Percentiles rank a stretch among this genome's conserved stretches.
These are phyloP conservation scores for Danielia reshetovae DNA, from an alignment of 805 yeast genomes.

Conservation along the genomic window DNA sequence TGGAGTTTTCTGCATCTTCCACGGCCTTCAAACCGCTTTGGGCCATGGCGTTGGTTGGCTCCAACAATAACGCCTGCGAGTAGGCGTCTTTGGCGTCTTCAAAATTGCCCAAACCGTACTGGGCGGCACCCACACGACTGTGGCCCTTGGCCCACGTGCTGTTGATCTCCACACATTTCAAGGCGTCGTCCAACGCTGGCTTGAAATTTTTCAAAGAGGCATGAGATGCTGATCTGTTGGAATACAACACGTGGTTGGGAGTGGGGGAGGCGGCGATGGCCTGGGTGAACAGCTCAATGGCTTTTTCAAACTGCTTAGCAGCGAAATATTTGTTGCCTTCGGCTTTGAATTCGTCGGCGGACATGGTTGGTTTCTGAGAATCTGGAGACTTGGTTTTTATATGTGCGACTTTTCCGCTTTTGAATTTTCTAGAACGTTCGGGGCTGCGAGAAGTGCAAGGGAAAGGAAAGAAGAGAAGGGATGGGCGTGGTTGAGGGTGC, in stretches of 20 bases:
- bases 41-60: conserved; percentile 81
- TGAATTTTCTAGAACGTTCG: conserved; percentile 19
- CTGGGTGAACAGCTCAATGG: conserved; percentile 74
- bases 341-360: conserved; percentile 78
- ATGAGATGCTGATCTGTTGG: conserved; percentile 90
- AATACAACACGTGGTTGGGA: conserved; percentile 89
- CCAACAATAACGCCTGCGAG: conserved; percentile 76
- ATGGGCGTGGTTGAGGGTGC: too few species aligned
- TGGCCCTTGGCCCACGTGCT: conserved; percentile 94
- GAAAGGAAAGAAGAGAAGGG: too few species aligned
- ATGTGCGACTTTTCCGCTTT: too few species aligned
- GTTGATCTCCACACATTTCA: conserved; percentile 75
- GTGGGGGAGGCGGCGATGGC: conserved; percentile 79
- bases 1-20: conserved; percentile 51
- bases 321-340: conserved; percentile 92
- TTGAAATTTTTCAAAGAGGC: conserved; percentile 73
- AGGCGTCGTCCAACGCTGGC: conserved; percentile 80
- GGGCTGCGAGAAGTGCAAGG: too few species aligned
- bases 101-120: conserved; percentile 76
- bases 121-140: conserved; percentile 91
- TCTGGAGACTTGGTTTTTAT: too few species aligned
- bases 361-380: too few species aligned
- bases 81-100: conserved; percentile 72
- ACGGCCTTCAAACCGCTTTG: conserved; percentile 74
- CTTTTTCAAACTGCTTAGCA: conserved; percentile 77